Conservation (phyloP, 2,329 filamentous ascomycete genomes). For the Colletotrichum gigasporum region DNA sequence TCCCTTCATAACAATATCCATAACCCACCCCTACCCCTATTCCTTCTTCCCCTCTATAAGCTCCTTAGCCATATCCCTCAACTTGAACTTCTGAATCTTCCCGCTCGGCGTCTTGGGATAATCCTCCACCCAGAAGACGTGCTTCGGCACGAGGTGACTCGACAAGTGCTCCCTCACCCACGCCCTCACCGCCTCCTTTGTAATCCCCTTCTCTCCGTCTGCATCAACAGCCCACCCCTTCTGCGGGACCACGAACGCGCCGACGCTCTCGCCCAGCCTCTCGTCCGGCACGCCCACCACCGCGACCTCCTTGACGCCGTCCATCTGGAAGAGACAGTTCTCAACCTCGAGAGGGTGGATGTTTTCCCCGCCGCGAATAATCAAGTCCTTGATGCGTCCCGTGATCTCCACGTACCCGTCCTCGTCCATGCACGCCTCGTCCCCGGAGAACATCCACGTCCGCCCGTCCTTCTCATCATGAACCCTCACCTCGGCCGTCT, state of each 20-base stretch:
- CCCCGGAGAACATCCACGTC: slow-evolving; percentile 91
- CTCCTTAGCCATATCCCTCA: slow-evolving; percentile 71
- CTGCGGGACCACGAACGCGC: slow-evolving; percentile 75
- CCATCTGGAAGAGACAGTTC: slow-evolving; percentile 81
- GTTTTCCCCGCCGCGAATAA: slow-evolving; percentile 95
- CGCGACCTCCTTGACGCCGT: slow-evolving; percentile 76
- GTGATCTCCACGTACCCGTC: slow-evolving; percentile 90
- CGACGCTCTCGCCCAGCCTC: slow-evolving; percentile 86
- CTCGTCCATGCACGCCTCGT: slow-evolving; percentile 86
- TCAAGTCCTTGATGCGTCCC: slow-evolving; percentile 92
- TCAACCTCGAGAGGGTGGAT: slow-evolving; percentile 95
- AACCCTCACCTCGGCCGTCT: slow-evolving; percentile 73
- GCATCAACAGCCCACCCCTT: slow-evolving; percentile 28
- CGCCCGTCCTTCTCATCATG: slow-evolving; percentile 56
- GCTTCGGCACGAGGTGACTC: slow-evolving; percentile 84
- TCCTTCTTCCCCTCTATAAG: slow-evolving; percentile 35
- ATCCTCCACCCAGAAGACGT: slow-evolving; percentile 87
- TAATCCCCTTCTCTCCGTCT: slow-evolving; percentile 47
- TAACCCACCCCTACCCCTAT: neutral
- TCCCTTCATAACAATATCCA: too few relatives aligned
- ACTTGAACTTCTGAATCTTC: slow-evolving; percentile 95
- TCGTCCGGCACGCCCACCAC: slow-evolving; percentile 87
- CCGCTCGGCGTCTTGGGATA: slow-evolving; percentile 96
- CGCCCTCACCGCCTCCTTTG: slow-evolving; percentile 66
- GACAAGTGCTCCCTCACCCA: slow-evolving; percentile 79